phyloP scores from a whole-genome alignment of 106 monocot genomes.

The Acanthochlamys bracteata region DNA sequence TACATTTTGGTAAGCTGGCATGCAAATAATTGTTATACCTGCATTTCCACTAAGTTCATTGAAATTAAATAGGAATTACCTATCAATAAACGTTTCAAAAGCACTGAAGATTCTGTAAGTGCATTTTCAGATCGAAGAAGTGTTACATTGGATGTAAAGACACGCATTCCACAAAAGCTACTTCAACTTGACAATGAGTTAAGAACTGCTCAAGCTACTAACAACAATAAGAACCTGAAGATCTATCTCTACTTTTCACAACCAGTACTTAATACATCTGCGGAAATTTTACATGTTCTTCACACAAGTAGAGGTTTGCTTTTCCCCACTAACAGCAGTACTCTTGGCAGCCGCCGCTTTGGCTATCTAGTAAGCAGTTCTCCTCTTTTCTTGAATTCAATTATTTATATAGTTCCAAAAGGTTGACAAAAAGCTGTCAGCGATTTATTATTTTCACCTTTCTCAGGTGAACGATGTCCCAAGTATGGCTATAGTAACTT shows the following conservation, averaged over 20 bases:
- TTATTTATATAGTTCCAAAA: no score
- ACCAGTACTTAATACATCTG: constrained; percentile 79
- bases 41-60: not conserved
- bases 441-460: not conserved
- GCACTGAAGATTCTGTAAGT: not conserved
- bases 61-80: not conserved
- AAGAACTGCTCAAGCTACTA: constrained; percentile 77
- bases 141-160: constrained; percentile 46
- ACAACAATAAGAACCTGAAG: constrained; percentile 39
- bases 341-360: constrained; percentile 66
- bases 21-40: not conserved
- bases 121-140: constrained; percentile 64
- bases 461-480: constrained; percentile 39
- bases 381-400: not conserved
- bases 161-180: constrained; percentile 44
- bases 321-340: constrained; percentile 37
- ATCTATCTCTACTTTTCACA: constrained; percentile 74
- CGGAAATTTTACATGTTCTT: constrained; percentile 53
- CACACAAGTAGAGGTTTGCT: constrained; percentile 47
- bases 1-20: constrained; percentile 70
- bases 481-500: constrained; percentile 37
- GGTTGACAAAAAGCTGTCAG: not conserved
- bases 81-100: not conserved
- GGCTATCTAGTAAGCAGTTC: constrained; percentile 47
- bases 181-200: constrained; percentile 50